Evolutionary conservation across 805 yeast species (phyloP).

Genomic region (Komagataella kurtzmanii): DNA sequence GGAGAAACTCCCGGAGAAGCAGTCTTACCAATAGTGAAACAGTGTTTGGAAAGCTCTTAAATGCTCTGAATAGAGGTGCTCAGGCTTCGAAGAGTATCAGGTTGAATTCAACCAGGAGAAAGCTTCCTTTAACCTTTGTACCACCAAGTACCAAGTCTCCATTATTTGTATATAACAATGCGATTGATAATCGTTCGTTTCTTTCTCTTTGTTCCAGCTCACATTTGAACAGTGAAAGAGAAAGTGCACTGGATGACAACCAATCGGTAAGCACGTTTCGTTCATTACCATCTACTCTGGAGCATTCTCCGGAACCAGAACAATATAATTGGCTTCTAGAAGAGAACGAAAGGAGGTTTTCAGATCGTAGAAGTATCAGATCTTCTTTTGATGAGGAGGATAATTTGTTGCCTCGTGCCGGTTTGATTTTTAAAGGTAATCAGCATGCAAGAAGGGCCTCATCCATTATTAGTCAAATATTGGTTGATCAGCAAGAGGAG

Average conservation of each 20-base stretch:
- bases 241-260: constrained; percentile 11
- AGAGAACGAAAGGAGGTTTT: constrained; percentile 20
- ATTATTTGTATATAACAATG: constrained; percentile 17
- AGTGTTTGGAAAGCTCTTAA: background rate
- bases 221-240: constrained; percentile 12
- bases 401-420: constrained; percentile 12
- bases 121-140: constrained; percentile 20
- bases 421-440: constrained; percentile 11
- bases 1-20: background rate
- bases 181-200: constrained; percentile 20
- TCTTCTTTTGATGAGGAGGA: constrained; percentile 7
- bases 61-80: background rate
- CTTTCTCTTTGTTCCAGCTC: constrained; percentile 19
- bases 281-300: constrained; percentile 21
- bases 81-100: background rate
- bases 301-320: constrained; percentile 17
- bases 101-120: constrained; percentile 9
- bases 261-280: constrained; percentile 20
- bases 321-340: constrained; percentile 21
- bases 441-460: constrained; percentile 4
- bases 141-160: constrained; percentile 24
- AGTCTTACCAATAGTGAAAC: background rate
- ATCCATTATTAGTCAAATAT: background rate
- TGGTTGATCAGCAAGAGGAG: constrained; percentile 5
- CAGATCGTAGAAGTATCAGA: constrained; percentile 9